Base-by-base conservation (phyloP, 768 basidiomycete genomes). In the Lepiota subincarnata region DNA sequence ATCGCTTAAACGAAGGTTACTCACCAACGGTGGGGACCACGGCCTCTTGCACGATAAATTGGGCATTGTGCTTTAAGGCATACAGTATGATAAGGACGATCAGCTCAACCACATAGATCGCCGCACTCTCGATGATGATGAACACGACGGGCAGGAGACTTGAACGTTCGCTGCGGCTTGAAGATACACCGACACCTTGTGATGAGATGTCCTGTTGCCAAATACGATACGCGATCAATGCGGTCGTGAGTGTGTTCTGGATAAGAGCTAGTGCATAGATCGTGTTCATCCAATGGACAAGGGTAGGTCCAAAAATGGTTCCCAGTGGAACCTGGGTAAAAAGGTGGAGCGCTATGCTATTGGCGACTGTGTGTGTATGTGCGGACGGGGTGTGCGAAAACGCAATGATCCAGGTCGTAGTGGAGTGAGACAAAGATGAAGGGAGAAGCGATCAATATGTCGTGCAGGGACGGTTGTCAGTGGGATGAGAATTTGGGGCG, bases 81-180 rank as follows among this genome's bases (percentile, higher is more conserved):
- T 57, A 61, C 16, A 61, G 43, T 16, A 61, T 57, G 28, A 57
- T 55, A 36, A 56, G 34, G 6, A 59, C 24, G 20, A 59, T 24
- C n/a, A 57, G 28, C 34, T 59, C 46, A 12, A 57, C 11, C 16
- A 48, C 56, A n/a, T 57, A 61, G 4, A 61, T 52, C 49, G 50
- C 48, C 8, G 59, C 60, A 39, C 58, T 59, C 22, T 59, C 60
- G 16, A 59, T 36, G 11, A 59, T 14, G 36, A 61, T 56, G 4
- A 56, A 56, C 18, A 60, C 31, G 12, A 62, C 48, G 10, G 53
- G 50, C 7, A 58, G 42, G 18, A 62, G 55, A 35, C 55, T 60
- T 6, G 50, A 53, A 47, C 41, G 4, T 26, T 34, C 31, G 34
- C 26, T 47, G 11, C 39, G 18, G 18, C n/a, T 4, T 31, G 51